Conservation (phyloP, 2,329 filamentous ascomycete genomes). For the Tolypocladium amazonense region DNA sequence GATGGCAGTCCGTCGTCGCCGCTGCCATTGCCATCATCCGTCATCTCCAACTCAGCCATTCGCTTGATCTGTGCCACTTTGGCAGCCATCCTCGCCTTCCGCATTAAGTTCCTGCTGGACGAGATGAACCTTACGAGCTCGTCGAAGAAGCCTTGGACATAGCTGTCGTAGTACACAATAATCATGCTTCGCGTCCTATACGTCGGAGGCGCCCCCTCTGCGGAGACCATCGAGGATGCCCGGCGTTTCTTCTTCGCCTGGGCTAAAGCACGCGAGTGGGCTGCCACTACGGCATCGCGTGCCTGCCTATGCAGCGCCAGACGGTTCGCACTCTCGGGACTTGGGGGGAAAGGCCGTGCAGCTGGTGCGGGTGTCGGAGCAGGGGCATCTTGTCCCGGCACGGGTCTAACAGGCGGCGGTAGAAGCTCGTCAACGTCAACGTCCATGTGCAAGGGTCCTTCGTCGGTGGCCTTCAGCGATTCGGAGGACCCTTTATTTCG, state of each 20-base stretch:
- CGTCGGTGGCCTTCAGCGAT: constrained; percentile 39
- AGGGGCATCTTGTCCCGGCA: constrained; percentile 1
- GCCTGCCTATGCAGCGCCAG: constrained; percentile 23
- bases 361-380: constrained; percentile 3
- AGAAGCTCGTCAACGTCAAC: constrained; percentile 4
- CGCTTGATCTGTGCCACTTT: constrained; percentile 57
- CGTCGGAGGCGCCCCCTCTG: constrained; percentile 36
- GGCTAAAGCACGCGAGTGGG: constrained; percentile 34
- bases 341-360: constrained; percentile 16
- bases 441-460: constrained; percentile 18
- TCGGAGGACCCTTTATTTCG: constrained; percentile 43
- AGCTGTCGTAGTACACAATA: constrained; percentile 86
- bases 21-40: constrained; percentile 32
- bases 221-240: constrained; percentile 41
- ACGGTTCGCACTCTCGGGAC: constrained; percentile 6
- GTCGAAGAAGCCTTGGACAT: constrained; percentile 75
- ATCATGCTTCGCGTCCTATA: constrained; percentile 67
- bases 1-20: constrained; percentile 28
- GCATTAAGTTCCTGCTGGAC: constrained; percentile 68
- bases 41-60: constrained; percentile 47
- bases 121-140: constrained; percentile 73
- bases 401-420: neutral
- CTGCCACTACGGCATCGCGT: constrained; percentile 32
- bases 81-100: constrained; percentile 78
- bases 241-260: constrained; percentile 39